Conservation (phyloP, 257 asterid genomes). For the Nicotiana obtusifolia region DNA sequence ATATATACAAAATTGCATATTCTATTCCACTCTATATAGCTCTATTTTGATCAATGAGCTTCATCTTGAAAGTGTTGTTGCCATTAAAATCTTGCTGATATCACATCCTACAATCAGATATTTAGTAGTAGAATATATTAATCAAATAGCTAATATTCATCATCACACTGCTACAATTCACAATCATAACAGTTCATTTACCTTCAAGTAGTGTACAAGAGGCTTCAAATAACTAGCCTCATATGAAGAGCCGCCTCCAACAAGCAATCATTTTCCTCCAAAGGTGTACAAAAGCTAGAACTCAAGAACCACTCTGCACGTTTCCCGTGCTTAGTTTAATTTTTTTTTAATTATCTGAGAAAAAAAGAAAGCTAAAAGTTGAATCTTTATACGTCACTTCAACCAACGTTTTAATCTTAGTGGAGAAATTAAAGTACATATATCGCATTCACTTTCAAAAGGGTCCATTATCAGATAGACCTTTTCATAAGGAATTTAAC, state of each 20-base stretch:
- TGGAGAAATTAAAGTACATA: background rate
- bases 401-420: background rate
- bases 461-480: background rate
- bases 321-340: background rate
- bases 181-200: background rate
- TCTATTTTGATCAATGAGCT: slow-evolving; percentile 63
- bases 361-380: background rate
- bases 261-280: background rate
- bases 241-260: slow-evolving; percentile 49
- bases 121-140: no score
- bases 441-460: background rate
- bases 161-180: no score
- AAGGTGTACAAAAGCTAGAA: background rate
- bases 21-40: background rate
- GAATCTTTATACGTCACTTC: background rate
- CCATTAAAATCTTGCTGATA: slow-evolving; percentile 73
- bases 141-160: no score
- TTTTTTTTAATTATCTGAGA: background rate
- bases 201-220: slow-evolving; percentile 63
- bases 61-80: slow-evolving; percentile 75
- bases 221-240: slow-evolving; percentile 95
- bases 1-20: no score
- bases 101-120: no score
- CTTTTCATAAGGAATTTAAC: background rate
- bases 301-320: background rate